Evolutionary conservation across 139 green algal genomes (phyloP).

Genomic region (Dunaliella sp.): DNA sequence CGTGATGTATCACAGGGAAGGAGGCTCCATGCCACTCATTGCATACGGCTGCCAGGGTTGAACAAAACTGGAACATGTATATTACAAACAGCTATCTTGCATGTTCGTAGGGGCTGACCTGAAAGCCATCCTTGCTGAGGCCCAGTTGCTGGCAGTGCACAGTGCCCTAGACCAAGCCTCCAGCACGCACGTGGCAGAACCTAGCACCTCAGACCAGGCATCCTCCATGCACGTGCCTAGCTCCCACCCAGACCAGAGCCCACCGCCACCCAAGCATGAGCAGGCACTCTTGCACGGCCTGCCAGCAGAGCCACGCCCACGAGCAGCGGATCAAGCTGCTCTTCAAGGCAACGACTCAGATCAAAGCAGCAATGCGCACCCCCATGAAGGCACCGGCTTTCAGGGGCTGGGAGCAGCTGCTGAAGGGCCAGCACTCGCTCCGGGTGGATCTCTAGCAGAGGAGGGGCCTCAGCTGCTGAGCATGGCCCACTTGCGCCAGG

Average conservation of each 20-base stretch:
- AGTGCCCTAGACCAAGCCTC: slow-evolving; percentile 49
- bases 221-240: not conserved
- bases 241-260: not conserved
- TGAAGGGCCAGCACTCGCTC: not conserved
- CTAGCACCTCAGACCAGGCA: not conserved
- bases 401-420: too few relatives aligned
- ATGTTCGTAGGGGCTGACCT: slow-evolving; percentile 67
- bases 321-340: too few relatives aligned
- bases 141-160: slow-evolving; percentile 79
- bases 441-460: not conserved
- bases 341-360: too few relatives aligned
- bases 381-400: too few relatives aligned
- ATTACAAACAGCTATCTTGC: too few relatives aligned
- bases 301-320: too few relatives aligned
- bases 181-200: not conserved
- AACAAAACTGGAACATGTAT: too few relatives aligned
- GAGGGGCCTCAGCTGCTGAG: slow-evolving; percentile 25
- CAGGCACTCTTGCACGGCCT: not conserved
- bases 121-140: slow-evolving; percentile 72
- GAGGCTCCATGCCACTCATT: too few relatives aligned
- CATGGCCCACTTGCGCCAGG: slow-evolving; percentile 52
- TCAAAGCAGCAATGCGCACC: too few relatives aligned
- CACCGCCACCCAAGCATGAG: not conserved
- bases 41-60: too few relatives aligned
- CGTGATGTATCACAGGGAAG: too few relatives aligned